phyloP scores from a whole-genome alignment of 331 rosid species.

The Rosa hybrid region DNA sequence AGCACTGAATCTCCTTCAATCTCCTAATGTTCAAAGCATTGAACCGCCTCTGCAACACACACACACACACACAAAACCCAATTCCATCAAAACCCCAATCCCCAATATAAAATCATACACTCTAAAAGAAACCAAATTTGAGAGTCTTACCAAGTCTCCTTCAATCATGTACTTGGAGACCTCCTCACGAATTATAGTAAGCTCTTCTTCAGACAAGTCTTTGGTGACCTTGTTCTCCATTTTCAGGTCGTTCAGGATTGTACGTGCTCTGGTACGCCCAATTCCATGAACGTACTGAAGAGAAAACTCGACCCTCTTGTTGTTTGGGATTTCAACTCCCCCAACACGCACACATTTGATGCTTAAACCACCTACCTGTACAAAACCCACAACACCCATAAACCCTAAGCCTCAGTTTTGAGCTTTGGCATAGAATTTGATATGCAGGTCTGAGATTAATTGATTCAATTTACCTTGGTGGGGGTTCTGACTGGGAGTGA shows the following conservation, averaged over 20 bases:
- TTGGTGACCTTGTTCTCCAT: slow-evolving; percentile 85
- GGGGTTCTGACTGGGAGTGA: slow-evolving; percentile 45
- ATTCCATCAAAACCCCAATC: neutral
- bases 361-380: slow-evolving; percentile 55
- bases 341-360: slow-evolving; percentile 83
- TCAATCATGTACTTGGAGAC: slow-evolving; percentile 86
- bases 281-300: slow-evolving; percentile 90
- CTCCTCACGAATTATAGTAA: slow-evolving; percentile 68
- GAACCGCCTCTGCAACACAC: slow-evolving; percentile 68
- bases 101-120: neutral
- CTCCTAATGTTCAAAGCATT: slow-evolving; percentile 86
- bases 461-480: slow-evolving; percentile 42
- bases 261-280: slow-evolving; percentile 69
- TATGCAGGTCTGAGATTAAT: neutral
- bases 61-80: slow-evolving; percentile 7
- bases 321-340: slow-evolving; percentile 88
- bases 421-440: neutral
- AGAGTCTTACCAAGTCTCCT: slow-evolving; percentile 75
- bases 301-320: slow-evolving; percentile 80
- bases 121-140: neutral
- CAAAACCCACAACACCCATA: neutral
- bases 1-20: slow-evolving; percentile 90
- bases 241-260: slow-evolving; percentile 60
- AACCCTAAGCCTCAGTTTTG: slow-evolving; percentile 5
- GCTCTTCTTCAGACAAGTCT: slow-evolving; percentile 82